Conservation (phyloP, 78 protist species). For the Acrasis kona region DNA sequence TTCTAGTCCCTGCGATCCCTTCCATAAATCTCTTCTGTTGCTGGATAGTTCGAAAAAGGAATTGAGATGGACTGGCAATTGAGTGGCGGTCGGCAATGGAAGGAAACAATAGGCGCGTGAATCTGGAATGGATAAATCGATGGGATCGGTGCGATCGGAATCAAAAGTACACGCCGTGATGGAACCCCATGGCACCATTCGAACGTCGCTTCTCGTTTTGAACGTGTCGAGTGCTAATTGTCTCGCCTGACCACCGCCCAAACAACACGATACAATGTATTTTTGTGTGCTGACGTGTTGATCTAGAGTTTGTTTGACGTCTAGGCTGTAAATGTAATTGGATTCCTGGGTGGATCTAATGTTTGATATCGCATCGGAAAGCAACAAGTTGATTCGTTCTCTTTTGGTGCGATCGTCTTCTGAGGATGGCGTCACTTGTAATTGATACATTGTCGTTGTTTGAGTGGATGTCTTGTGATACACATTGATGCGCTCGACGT, state of each 20-base stretch:
- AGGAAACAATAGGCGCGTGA: neutral
- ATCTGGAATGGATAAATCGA: no score
- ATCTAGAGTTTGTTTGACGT: neutral
- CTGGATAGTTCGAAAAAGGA: conserved; percentile 10
- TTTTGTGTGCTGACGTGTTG: neutral
- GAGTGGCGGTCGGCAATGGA: neutral
- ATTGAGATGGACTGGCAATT: conserved; percentile 13
- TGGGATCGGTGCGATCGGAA: no score
- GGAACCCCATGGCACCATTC: neutral
- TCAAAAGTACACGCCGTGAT: neutral
- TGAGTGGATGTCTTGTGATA: neutral
- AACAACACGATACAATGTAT: neutral
- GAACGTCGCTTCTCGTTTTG: neutral
- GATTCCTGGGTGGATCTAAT: neutral
- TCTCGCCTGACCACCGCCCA: neutral
- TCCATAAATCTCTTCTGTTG: conserved; percentile 13
- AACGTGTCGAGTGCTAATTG: neutral
- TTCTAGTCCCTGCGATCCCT: neutral
- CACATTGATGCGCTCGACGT: neutral
- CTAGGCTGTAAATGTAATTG: neutral
- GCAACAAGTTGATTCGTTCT: neutral
- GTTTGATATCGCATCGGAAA: neutral
- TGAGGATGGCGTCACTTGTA: neutral
- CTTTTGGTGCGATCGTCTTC: neutral
- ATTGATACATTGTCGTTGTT: neutral